phyloP scores from a whole-genome alignment of 2,329 filamentous ascomycete species.

The Cryphonectria carpinicola region DNA sequence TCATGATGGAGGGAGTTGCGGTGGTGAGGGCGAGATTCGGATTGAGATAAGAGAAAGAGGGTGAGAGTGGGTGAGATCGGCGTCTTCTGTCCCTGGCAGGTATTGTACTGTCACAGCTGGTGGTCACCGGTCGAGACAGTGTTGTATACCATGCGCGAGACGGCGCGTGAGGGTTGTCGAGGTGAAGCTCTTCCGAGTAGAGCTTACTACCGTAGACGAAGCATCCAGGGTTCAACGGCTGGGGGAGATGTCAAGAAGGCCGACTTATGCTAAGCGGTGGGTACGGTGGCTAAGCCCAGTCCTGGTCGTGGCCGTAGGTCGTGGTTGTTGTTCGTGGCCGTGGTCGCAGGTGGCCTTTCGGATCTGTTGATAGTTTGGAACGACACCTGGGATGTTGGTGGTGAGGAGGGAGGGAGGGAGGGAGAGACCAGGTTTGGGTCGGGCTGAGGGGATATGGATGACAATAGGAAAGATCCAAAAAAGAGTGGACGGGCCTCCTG shows the following conservation, averaged over 20 bases:
- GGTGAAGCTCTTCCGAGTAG: conserved; percentile 27
- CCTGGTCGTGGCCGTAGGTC: conserved; percentile 13
- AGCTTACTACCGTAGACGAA: conserved; percentile 28
- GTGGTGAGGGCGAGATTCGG: conserved; percentile 12
- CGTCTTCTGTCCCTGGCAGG: conserved; percentile 10
- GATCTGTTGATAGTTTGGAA: conserved; percentile 21
- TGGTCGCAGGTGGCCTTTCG: neutral
- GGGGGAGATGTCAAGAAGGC: conserved; percentile 17
- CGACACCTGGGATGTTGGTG: conserved; percentile 18
- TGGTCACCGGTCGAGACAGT: neutral
- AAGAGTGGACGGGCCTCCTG: conserved; percentile 29
- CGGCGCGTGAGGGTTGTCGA: neutral
- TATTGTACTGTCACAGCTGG: conserved; percentile 5
- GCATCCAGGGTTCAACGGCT: conserved; percentile 27
- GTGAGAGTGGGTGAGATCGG: neutral
- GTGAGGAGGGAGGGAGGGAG: conserved; percentile 17
- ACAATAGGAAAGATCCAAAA: conserved; percentile 30
- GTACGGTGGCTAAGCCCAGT: conserved; percentile 11
- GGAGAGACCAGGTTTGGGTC: conserved; percentile 25
- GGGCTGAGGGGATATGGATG: conserved; percentile 23
- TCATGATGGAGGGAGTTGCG: conserved; percentile 61
- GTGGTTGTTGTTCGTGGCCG: neutral
- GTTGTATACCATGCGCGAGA: conserved; percentile 6
- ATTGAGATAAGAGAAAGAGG: conserved; percentile 13
- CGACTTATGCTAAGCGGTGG: conserved; percentile 16